Evolutionary conservation across 1,284 basidiomycete genomes (phyloP).

Genomic region (Melampsora americana): DNA sequence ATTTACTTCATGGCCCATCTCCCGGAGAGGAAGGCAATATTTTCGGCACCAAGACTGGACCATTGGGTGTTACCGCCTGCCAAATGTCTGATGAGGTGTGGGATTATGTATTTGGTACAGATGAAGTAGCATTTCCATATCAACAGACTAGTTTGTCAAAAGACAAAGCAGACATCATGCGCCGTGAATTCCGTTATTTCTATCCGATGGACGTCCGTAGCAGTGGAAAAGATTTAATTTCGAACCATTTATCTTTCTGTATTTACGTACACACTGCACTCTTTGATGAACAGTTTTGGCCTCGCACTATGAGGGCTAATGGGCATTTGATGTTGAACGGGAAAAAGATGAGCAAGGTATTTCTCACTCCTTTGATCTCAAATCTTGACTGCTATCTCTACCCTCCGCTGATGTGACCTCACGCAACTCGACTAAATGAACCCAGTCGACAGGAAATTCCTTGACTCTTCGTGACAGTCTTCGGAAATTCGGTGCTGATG

Average conservation of each 20-base stretch:
- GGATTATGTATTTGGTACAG: constrained; percentile 78
- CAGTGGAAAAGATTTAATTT: constrained; percentile 97
- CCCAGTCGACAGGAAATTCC: constrained; percentile 86
- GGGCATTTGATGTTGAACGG: constrained; percentile 98
- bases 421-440: neutral
- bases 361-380: neutral
- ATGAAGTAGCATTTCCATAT: constrained; percentile 69
- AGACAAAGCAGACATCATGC: constrained; percentile 78
- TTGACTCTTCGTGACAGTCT: constrained; percentile 74
- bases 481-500: constrained; percentile 86
- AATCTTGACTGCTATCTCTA: neutral
- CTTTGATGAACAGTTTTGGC: constrained; percentile 93
- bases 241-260: constrained; percentile 92
- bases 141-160: constrained; percentile 60
- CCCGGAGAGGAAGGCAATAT: constrained; percentile 58
- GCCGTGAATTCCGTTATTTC: constrained; percentile 92
- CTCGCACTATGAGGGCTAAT: constrained; percentile 84
- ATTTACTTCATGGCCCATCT: constrained; percentile 66
- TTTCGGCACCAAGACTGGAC: constrained; percentile 75
- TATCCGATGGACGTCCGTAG: constrained; percentile 98
- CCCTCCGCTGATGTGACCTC: neutral
- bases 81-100: constrained; percentile 97
- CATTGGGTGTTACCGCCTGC: constrained; percentile 77
- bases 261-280: constrained; percentile 91
- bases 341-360: constrained; percentile 78